Percentiles rank a stretch among this genome's conserved stretches.
Conservation (phyloP, 139 green algal species). For the Tetradesmus lagerheimii region DNA sequence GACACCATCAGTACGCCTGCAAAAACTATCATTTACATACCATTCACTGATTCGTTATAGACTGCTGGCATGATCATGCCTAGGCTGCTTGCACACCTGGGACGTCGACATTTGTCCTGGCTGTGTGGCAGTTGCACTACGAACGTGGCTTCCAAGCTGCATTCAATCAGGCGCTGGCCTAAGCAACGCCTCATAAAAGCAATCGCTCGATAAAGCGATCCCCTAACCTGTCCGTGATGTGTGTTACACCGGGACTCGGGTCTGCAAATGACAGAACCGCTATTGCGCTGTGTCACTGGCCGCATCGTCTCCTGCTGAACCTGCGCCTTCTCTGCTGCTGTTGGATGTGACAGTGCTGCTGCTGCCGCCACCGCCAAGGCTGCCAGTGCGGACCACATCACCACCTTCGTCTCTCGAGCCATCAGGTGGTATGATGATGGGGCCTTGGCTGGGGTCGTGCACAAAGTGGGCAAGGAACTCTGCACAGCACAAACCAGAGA, state of each 20-base stretch:
- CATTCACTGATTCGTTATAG: no score
- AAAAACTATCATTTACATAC: no score
- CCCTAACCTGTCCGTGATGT: no score
- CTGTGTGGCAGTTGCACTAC: background rate
- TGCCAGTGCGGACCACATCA: background rate
- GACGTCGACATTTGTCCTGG: background rate
- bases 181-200: background rate
- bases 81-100: background rate
- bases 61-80: background rate
- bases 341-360: background rate
- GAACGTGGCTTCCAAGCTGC: background rate
- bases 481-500: background rate
- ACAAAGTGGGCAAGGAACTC: conserved; percentile 46
- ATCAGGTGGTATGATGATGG: conserved; percentile 17
- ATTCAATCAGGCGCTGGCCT: background rate
- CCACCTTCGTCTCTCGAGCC: conserved; percentile 33
- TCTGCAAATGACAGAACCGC: no score
- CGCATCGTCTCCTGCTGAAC: no score
- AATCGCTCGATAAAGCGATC: background rate
- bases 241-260: no score
- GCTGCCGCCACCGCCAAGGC: background rate
- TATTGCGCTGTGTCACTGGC: no score
- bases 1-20: background rate
- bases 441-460: background rate
- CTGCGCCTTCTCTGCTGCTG: background rate